phyloP scores from a whole-genome alignment of 2,329 filamentous ascomycete genomes.

The Aureobasidium sp. region DNA sequence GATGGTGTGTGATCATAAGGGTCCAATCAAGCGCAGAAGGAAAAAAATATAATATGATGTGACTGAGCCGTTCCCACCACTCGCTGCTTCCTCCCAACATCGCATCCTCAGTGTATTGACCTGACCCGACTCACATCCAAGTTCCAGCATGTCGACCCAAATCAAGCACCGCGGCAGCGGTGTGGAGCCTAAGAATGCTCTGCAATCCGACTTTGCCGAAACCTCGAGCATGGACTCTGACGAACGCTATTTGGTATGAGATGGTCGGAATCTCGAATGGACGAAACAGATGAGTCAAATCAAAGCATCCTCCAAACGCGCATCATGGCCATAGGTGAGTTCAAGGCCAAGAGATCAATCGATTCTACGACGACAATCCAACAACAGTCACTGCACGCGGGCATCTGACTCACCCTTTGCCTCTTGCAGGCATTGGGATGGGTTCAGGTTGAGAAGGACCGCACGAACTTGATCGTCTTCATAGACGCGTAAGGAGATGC shows the following conservation, averaged over 20 bases:
- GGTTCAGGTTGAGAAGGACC: constrained; percentile 32
- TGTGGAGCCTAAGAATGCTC: constrained; percentile 25
- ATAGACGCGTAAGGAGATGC: constrained; percentile 36
- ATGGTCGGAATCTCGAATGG: constrained; percentile 21
- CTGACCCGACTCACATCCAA: neutral
- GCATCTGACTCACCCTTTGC: constrained; percentile 22
- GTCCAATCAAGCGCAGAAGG: neutral
- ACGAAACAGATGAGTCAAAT: constrained; percentile 16
- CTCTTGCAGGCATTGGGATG: constrained; percentile 18
- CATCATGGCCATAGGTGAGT: constrained; percentile 25
- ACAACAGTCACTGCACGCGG: constrained; percentile 32
- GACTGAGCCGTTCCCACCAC: constrained; percentile 8
- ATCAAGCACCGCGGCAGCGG: constrained; percentile 17
- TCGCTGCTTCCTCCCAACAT: constrained; percentile 5
- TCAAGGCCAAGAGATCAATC: constrained; percentile 16
- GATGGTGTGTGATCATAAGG: constrained; percentile 1
- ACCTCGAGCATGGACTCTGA: constrained; percentile 29
- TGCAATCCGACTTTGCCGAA: constrained; percentile 29
- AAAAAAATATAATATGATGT: constrained; percentile 12
- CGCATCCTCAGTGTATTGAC: neutral
- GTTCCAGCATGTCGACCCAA: neutral
- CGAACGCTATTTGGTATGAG: constrained; percentile 31
- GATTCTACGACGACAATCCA: constrained; percentile 5
- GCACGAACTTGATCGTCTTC: constrained; percentile 35
- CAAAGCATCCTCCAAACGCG: constrained; percentile 17